Evolutionary conservation across 768 basidiomycete genomes (phyloP).

Genomic region (Imleria badia): DNA sequence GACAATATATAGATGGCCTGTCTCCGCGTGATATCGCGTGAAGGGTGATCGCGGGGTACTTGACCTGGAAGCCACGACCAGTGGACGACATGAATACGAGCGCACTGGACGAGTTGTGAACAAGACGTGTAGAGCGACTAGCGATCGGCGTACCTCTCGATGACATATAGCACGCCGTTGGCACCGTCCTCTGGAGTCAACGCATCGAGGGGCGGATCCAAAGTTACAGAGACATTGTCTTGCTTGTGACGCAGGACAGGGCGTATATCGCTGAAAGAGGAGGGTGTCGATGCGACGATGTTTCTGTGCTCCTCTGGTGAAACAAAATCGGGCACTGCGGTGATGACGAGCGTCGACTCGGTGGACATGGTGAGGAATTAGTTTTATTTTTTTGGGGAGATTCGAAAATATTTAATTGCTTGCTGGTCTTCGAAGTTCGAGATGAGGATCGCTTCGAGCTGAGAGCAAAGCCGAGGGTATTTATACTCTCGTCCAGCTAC

Average conservation of each 20-base stretch:
- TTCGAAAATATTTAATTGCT: background rate
- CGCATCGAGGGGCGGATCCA: slow-evolving; percentile 68
- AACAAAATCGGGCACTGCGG: slow-evolving; percentile 43
- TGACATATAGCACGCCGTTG: slow-evolving; percentile 74
- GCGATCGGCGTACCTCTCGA: slow-evolving; percentile 66
- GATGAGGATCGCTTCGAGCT: too few relatives aligned
- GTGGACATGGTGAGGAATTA: too few relatives aligned
- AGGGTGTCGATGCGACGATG: slow-evolving; percentile 76
- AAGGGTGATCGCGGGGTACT: slow-evolving; percentile 88
- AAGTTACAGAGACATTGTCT: slow-evolving; percentile 61
- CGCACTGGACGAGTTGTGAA: slow-evolving; percentile 43
- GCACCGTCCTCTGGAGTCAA: slow-evolving; percentile 52
- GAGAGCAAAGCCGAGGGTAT: slow-evolving; percentile 17
- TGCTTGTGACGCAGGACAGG: slow-evolving; percentile 77
- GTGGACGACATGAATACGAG: slow-evolving; percentile 74
- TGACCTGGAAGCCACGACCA: slow-evolving; percentile 76
- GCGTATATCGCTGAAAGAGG: slow-evolving; percentile 82
- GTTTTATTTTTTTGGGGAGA: too few relatives aligned
- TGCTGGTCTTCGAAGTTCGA: too few relatives aligned
- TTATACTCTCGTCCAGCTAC: slow-evolving; percentile 1
- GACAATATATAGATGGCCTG: slow-evolving; percentile 84
- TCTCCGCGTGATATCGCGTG: slow-evolving; percentile 86
- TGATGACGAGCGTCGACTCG: slow-evolving; percentile 35
- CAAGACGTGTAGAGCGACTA: slow-evolving; percentile 4
- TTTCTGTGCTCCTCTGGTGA: slow-evolving; percentile 66